phyloP scores from a whole-genome alignment of 1,284 basidiomycete genomes.

The Naganishia liquefaciens region DNA sequence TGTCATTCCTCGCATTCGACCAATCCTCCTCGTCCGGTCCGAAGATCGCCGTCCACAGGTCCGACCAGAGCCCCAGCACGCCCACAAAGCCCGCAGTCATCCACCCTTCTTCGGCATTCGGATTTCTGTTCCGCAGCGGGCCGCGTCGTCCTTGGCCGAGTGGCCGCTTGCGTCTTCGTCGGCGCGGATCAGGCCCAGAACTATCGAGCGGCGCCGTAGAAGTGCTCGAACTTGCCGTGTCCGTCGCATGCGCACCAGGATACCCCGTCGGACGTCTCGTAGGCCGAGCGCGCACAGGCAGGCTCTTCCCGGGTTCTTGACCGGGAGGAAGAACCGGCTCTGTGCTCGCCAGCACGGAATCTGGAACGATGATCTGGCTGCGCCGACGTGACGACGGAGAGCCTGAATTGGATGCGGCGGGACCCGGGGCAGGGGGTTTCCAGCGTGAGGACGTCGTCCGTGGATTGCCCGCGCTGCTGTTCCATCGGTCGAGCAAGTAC shows the following conservation, averaged over 20 bases:
- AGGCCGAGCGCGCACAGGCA: neutral
- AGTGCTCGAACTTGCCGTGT: neutral
- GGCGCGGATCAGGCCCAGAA: neutral
- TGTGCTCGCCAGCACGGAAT: slow-evolving; percentile 11
- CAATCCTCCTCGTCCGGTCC: slow-evolving; percentile 23
- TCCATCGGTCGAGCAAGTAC: slow-evolving; percentile 14
- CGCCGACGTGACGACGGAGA: slow-evolving; percentile 3
- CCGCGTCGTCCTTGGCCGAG: slow-evolving; percentile 9
- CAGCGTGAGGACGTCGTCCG: neutral
- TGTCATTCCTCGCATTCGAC: neutral
- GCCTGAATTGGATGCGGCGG: neutral
- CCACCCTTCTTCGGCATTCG: slow-evolving; percentile 32
- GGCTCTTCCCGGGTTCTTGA: neutral
- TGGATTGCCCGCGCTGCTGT: neutral
- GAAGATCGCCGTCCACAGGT: slow-evolving; percentile 31
- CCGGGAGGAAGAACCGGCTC: neutral
- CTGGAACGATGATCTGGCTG: slow-evolving; percentile 2
- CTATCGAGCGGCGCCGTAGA: neutral
- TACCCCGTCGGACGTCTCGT: slow-evolving; percentile 16
- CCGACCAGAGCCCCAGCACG: slow-evolving; percentile 31
- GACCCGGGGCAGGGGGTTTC: neutral
- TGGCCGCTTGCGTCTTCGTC: neutral
- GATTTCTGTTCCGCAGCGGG: slow-evolving; percentile 2
- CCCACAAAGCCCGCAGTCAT: slow-evolving; percentile 32
- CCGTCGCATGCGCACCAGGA: neutral